Conservation (phyloP, 2,329 filamentous ascomycete species). For the Colletotrichum sp. region DNA sequence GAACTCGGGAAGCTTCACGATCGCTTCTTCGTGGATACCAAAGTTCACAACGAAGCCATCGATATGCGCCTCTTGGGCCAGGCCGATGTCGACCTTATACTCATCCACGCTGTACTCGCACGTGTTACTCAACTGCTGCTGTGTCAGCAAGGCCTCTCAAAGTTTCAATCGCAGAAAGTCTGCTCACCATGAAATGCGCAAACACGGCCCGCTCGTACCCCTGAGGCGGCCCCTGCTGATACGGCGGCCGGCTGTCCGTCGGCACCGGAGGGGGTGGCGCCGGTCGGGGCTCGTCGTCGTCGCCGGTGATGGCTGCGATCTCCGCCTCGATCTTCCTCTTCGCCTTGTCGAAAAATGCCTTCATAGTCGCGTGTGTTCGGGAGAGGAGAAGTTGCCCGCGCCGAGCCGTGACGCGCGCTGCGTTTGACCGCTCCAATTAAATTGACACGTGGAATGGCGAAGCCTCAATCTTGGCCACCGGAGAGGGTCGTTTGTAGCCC, state of each 20-base stretch:
- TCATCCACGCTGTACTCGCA: constrained; percentile 11
- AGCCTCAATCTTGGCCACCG: constrained; percentile 15
- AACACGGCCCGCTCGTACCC: constrained; percentile 10
- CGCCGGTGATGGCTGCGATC: constrained; percentile 15
- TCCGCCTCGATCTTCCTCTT: constrained; percentile 19
- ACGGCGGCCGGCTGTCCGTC: not conserved
- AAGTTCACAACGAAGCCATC: constrained; percentile 20
- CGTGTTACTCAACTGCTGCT: constrained; percentile 13
- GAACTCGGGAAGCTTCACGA: constrained; percentile 11
- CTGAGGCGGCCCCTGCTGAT: not conserved
- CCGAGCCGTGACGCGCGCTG: constrained; percentile 1
- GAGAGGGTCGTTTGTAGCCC: not conserved
- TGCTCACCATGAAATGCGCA: constrained; percentile 18
- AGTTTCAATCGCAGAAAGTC: not conserved
- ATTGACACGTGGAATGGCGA: constrained; percentile 20
- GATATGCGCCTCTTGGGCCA: constrained; percentile 20
- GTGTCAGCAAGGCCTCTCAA: not conserved
- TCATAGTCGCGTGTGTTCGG: constrained; percentile 1
- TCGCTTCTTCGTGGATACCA: constrained; percentile 20
- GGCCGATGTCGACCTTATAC: constrained; percentile 11
- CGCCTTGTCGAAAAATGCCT: constrained; percentile 16
- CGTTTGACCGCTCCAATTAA: constrained; percentile 16
- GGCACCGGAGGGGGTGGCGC: not conserved
- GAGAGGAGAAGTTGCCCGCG: not conserved
- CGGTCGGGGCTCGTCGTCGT: constrained; percentile 9